phyloP scores from a whole-genome alignment of 805 yeast species.

The Kluyveromyces aestuarii region DNA sequence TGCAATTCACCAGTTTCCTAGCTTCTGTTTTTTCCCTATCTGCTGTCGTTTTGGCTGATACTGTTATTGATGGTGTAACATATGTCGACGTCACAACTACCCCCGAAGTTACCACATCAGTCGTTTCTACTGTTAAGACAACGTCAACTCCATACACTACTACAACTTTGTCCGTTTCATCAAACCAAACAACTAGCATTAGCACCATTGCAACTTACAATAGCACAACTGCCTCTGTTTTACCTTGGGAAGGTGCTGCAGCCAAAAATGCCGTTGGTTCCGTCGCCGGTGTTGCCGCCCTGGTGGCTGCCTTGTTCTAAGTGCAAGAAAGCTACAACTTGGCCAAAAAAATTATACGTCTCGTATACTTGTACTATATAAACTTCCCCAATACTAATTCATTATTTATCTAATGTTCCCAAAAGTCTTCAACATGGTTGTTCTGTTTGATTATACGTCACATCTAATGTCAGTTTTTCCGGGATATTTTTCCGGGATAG shows the following conservation, averaged over 20 bases:
- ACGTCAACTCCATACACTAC: slow-evolving; percentile 33
- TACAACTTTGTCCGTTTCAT: slow-evolving; percentile 18
- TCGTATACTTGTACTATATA: not conserved
- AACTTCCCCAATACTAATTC: not conserved
- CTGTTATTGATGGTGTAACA: slow-evolving; percentile 26
- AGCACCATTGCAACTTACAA: slow-evolving; percentile 8
- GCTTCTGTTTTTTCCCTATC: slow-evolving; percentile 6
- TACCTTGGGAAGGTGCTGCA: slow-evolving; percentile 18
- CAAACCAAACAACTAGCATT: slow-evolving; percentile 9
- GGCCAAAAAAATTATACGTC: not conserved
- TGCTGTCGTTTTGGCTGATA: slow-evolving; percentile 9
- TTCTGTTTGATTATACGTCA: too few relatives aligned
- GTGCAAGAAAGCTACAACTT: not conserved
- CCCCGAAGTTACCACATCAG: slow-evolving; percentile 39
- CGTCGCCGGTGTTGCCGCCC: slow-evolving; percentile 13
- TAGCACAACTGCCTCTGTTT: slow-evolving; percentile 7
- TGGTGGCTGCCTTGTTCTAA: slow-evolving; percentile 17
- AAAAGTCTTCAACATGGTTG: too few relatives aligned
- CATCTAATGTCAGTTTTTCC: too few relatives aligned
- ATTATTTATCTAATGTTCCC: not conserved
- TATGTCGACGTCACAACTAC: slow-evolving; percentile 44
- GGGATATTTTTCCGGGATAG: too few relatives aligned
- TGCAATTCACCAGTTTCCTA: slow-evolving; percentile 10
- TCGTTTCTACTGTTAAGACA: slow-evolving; percentile 34
- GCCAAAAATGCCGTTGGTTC: not conserved